These are phyloP conservation scores for Penicillium mononematosum DNA, from an alignment of 495 filamentous ascomycete genomes.

Conservation along the genomic window DNA sequence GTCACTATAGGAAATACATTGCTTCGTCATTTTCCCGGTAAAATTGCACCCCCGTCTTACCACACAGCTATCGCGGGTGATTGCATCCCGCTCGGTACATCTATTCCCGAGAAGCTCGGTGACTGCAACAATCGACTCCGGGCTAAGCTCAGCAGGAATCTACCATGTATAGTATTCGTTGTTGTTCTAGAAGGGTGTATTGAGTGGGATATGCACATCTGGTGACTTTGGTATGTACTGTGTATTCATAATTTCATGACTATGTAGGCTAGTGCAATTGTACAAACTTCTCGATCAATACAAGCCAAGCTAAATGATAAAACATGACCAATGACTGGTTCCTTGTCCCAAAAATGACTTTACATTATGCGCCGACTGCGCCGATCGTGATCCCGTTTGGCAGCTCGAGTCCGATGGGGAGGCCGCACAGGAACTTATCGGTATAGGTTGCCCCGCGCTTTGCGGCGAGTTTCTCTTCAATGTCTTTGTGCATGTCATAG, in stretches of 20 bases:
- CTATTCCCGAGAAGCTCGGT: constrained; percentile 10
- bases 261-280: neutral
- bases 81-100: constrained; percentile 16
- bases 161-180: neutral
- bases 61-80: constrained; percentile 9
- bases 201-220: neutral
- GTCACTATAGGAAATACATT: neutral
- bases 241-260: neutral
- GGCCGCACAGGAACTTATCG: constrained; percentile 33
- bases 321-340: neutral
- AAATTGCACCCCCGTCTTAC: too few species aligned
- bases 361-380: neutral
- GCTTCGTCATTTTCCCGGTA: neutral
- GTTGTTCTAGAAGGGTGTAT: neutral
- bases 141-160: neutral
- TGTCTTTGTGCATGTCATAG: constrained; percentile 51
- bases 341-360: too few species aligned
- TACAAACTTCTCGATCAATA: neutral
- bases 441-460: constrained; percentile 24
- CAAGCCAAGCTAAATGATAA: neutral
- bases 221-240: neutral
- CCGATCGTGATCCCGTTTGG: constrained; percentile 38
- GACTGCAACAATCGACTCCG: neutral
- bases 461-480: constrained; percentile 40
- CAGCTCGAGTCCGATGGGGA: constrained; percentile 41